Evolutionary conservation across 495 filamentous ascomycete genomes (phyloP).

Genomic region (Neurospora sp.): DNA sequence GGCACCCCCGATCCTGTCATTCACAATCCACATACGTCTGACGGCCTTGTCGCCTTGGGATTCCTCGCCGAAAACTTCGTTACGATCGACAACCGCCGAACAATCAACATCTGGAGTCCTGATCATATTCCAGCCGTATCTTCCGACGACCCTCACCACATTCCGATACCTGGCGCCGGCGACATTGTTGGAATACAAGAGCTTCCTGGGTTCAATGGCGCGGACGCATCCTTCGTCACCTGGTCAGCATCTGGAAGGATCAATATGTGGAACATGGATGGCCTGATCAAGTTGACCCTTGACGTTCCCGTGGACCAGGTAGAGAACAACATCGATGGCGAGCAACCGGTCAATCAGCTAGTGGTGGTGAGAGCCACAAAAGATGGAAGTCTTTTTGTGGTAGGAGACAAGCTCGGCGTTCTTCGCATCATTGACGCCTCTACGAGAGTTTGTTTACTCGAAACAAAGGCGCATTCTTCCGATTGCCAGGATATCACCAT

Average conservation of each 20-base stretch:
- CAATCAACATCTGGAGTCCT: conserved; percentile 54
- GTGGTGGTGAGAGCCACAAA: conserved; percentile 53
- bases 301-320: conserved; percentile 59
- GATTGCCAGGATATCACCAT: conserved; percentile 79
- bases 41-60: conserved; percentile 52
- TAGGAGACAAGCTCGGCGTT: conserved; percentile 78
- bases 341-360: conserved; percentile 57
- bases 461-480: conserved; percentile 73
- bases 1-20: conserved; percentile 17
- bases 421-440: conserved; percentile 47
- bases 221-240: conserved; percentile 67
- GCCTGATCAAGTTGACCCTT: conserved; percentile 52
- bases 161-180: conserved; percentile 56
- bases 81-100: conserved; percentile 62
- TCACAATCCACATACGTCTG: conserved; percentile 15
- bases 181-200: conserved; percentile 68
- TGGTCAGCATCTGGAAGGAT: conserved; percentile 74
- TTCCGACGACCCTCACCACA: conserved; percentile 23
- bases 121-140: conserved; percentile 22
- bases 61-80: conserved; percentile 58
- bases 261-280: conserved; percentile 70
- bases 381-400: conserved; percentile 54
- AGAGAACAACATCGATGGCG: conserved; percentile 41
- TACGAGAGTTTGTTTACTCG: conserved; percentile 43
- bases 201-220: conserved; percentile 43